Evolutionary conservation across 148 eudicot genomes (phyloP).

Genomic region (Camellia lanceoleosa): DNA sequence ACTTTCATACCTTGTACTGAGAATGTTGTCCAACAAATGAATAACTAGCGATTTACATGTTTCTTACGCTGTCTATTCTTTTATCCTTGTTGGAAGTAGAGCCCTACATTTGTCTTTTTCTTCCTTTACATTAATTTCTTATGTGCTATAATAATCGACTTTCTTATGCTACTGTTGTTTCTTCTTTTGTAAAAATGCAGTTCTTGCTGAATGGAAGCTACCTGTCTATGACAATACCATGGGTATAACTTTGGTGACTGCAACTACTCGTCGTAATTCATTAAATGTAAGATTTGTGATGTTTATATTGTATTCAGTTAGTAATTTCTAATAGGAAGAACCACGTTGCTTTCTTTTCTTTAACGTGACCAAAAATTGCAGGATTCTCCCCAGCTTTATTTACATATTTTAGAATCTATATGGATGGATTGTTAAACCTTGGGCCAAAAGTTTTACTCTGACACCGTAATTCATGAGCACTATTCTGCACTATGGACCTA

Average conservation of each 20-base stretch:
- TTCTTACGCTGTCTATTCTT: neutral
- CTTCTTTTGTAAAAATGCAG: slow-evolving; percentile 33
- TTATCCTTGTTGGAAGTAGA: neutral
- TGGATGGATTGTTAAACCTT: neutral
- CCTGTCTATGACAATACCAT: slow-evolving; percentile 92
- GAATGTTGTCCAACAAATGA: neutral
- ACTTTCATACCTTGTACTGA: neutral
- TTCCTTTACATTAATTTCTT: neutral
- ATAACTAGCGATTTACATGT: neutral
- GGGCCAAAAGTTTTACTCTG: neutral
- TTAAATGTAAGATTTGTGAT: slow-evolving; percentile 65
- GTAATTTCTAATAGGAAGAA: neutral
- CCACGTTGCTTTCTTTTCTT: neutral
- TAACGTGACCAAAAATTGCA: neutral
- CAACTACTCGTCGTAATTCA: slow-evolving; percentile 94
- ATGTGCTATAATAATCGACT: neutral
- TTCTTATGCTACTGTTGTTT: neutral
- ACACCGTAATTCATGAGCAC: neutral
- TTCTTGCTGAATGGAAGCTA: slow-evolving; percentile 99
- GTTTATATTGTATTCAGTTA: neutral
- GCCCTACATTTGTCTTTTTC: neutral
- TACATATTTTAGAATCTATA: neutral
- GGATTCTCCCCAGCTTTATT: neutral
- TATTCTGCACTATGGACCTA: no score
- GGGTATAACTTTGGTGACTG: slow-evolving; percentile 88